phyloP scores from a whole-genome alignment of 257 asterid species.

The Fraxinus cuspidata region DNA sequence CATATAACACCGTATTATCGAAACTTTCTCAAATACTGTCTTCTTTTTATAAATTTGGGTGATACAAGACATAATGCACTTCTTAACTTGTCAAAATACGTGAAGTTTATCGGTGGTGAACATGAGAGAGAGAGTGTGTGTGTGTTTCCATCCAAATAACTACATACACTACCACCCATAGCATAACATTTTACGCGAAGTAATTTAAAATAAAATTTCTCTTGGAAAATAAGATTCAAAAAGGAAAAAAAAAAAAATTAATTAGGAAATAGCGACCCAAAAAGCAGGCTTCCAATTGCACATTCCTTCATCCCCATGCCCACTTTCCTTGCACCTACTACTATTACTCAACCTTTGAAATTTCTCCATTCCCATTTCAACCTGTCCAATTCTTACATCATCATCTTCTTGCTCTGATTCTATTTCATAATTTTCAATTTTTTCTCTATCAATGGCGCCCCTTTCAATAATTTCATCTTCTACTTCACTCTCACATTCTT shows the following conservation, averaged over 20 bases:
- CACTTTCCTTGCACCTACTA: conserved; percentile 56
- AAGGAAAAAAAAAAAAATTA: neutral
- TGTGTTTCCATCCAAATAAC: too few species aligned
- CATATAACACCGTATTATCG: too few species aligned
- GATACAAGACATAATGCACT: neutral
- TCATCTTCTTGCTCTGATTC: conserved; percentile 29
- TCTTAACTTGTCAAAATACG: too few species aligned
- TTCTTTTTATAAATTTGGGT: neutral
- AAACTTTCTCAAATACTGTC: too few species aligned
- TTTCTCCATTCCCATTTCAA: conserved; percentile 55
- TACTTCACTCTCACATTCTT: conserved; percentile 2
- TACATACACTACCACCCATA: too few species aligned
- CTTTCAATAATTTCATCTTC: conserved; percentile 21
- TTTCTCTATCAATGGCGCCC: conserved; percentile 19
- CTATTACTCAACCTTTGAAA: conserved; percentile 41
- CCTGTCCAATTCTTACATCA: conserved; percentile 33
- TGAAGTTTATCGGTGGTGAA: too few species aligned
- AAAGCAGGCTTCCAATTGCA: conserved; percentile 63
- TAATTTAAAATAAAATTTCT: neutral
- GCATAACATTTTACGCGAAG: too few species aligned
- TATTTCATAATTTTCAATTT: neutral
- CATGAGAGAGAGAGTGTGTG: neutral
- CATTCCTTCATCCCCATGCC: conserved; percentile 45
- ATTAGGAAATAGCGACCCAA: conserved; percentile 41
- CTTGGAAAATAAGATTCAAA: conserved; percentile 12